A percentile compares a stretch with the other conserved stretches of the same genome.
These are phyloP conservation scores for Apiosordaria backusii DNA, from an alignment of 495 filamentous ascomycete genomes.

Conservation along the genomic window DNA sequence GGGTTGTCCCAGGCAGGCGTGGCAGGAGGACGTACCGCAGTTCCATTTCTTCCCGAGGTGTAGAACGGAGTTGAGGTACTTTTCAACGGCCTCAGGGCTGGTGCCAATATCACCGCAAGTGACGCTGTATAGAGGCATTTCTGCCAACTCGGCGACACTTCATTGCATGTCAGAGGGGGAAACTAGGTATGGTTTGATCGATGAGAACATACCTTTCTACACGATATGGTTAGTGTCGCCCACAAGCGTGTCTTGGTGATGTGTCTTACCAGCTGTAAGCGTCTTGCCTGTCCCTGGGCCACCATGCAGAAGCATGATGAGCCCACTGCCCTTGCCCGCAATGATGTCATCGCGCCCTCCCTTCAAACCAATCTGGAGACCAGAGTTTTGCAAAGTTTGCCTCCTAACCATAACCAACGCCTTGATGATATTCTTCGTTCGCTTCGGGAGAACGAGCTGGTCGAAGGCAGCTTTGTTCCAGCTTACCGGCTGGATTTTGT, in stretches of 20 bases:
- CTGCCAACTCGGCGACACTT: constrained; percentile 7
- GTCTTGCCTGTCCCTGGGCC: constrained; percentile 18
- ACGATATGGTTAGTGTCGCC: too few species aligned
- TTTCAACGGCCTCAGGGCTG: constrained; percentile 36
- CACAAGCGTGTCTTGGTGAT: too few species aligned
- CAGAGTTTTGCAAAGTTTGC: too few species aligned
- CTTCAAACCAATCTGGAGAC: too few species aligned
- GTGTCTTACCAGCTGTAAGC: constrained; percentile 14
- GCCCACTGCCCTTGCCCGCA: constrained; percentile 14
- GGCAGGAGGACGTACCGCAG: constrained; percentile 18
- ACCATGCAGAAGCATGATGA: constrained; percentile 17
- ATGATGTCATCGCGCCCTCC: constrained; percentile 9
- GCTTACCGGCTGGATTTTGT: not conserved
- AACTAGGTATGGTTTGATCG: too few species aligned
- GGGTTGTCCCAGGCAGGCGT: not conserved
- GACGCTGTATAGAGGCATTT: constrained; percentile 6
- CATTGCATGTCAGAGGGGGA: too few species aligned
- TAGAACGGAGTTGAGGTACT: constrained; percentile 36
- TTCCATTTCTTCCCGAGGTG: constrained; percentile 42
- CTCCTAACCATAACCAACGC: not conserved
- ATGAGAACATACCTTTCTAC: too few species aligned
- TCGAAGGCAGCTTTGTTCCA: not conserved
- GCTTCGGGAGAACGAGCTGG: not conserved
- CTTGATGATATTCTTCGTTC: constrained; percentile 6
- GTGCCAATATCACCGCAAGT: constrained; percentile 17